Conservation (phyloP, 2,329 filamentous ascomycete species). For the Phaeoacremonium minimum region DNA sequence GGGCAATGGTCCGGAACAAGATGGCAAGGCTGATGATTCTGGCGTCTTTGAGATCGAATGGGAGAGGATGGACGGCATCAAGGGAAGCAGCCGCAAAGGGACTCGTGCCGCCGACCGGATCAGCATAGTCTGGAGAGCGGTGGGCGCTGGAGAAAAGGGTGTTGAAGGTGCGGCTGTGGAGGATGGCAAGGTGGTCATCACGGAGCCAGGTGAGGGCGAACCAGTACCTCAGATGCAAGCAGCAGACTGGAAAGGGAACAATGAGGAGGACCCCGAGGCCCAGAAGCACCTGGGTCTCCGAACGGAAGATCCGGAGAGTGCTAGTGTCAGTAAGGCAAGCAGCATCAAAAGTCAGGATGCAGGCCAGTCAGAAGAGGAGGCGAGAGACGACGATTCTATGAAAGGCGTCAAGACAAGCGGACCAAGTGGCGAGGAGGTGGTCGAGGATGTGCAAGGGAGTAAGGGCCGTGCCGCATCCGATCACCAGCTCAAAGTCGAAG, state of each 20-base stretch:
- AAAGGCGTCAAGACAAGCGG: constrained; percentile 12
- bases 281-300: constrained; percentile 67
- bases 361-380: constrained; percentile 12
- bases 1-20: constrained; percentile 67
- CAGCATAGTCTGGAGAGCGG: constrained; percentile 75
- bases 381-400: constrained; percentile 15
- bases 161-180: constrained; percentile 15
- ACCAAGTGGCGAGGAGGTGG: constrained; percentile 1
- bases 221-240: constrained; percentile 65
- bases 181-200: constrained; percentile 41
- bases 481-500: no score
- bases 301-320: constrained; percentile 59
- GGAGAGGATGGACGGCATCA: constrained; percentile 85
- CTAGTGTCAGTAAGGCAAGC: constrained; percentile 66
- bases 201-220: constrained; percentile 62
- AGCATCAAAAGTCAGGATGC: constrained; percentile 49
- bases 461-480: neutral
- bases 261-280: constrained; percentile 38
- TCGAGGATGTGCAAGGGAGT: neutral
- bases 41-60: constrained; percentile 58
- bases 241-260: constrained; percentile 70
- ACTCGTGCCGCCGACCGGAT: constrained; percentile 76
- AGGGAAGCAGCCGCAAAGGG: constrained; percentile 80
- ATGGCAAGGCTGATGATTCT: constrained; percentile 60
- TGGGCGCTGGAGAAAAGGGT: constrained; percentile 16